phyloP scores from a whole-genome alignment of 495 filamentous ascomycete genomes.

The Aspergillus indologenus region DNA sequence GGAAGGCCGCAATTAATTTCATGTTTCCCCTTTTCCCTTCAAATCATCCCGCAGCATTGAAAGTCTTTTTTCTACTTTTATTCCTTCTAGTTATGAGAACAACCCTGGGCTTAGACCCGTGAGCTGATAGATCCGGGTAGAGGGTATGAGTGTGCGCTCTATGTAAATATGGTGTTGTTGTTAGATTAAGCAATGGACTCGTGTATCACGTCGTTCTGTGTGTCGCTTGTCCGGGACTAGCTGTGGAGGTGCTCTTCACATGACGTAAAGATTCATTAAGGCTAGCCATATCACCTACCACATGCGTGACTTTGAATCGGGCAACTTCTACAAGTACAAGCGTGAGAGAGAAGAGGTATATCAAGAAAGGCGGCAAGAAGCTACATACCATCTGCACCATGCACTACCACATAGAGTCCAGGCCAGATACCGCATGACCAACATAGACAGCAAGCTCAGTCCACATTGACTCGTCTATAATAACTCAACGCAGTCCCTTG shows the following conservation, averaged over 20 bases:
- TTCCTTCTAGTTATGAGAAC: constrained; percentile 2
- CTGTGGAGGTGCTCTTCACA: not conserved
- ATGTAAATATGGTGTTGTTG: constrained; percentile 38
- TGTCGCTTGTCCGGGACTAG: not conserved
- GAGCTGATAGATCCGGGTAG: constrained; percentile 21
- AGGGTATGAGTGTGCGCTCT: constrained; percentile 25
- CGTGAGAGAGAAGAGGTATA: too few species aligned
- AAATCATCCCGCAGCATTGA: constrained; percentile 25
- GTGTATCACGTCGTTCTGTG: not conserved
- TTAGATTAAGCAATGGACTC: constrained; percentile 34
- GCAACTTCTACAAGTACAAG: too few species aligned
- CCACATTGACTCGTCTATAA: too few species aligned
- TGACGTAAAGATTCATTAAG: not conserved
- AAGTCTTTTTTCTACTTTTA: constrained; percentile 15
- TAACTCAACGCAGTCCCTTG: too few species aligned
- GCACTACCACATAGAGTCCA: too few species aligned
- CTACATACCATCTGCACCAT: too few species aligned
- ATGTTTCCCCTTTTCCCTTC: constrained; percentile 16
- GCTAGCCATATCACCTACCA: too few species aligned
- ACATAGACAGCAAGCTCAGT: too few species aligned
- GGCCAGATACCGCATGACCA: too few species aligned
- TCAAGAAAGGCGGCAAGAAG: too few species aligned
- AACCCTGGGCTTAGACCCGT: constrained; percentile 11
- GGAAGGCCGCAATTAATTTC: constrained; percentile 57
- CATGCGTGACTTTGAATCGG: too few species aligned